Evolutionary conservation across 306 rosid species (phyloP), one percentile per base, ranked within the genome.

Genomic region (Biancaea sappan): DNA sequence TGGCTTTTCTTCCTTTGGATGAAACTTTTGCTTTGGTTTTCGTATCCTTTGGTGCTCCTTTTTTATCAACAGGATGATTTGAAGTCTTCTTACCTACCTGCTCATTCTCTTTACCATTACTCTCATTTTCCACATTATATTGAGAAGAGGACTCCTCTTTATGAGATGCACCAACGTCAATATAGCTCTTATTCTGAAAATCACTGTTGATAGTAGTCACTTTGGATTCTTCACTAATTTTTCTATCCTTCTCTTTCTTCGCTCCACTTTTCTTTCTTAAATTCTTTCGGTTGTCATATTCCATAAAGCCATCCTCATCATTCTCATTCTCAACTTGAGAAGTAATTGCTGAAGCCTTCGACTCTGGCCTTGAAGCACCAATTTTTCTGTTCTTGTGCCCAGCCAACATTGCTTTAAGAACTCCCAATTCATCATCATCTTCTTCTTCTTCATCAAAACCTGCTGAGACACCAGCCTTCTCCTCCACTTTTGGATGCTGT

Each of bases 351-450:
- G 88, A 41, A 31, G 59, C 86, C 71, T 66, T 51, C 54, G 56
- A 62, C 57, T 82, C 87, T 26, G 35, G 74, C 11, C 19, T 51
- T 18, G 72, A 69, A 73, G 86, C 54, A 60, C 41, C 67, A 5
- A 79, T 73, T 79, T 84, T 85, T 78, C 82, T 85, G 75, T 65
- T 85, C 79, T 67, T 88, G 21, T 41, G 83, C 66, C 91, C 92
- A 0, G 88, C 84, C 72, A 88, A 19, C 97, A 89, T 87, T 31
- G 93, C 96, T 83, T 86, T 88, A 48, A 94, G 90, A 61, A 81
- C 69, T 51, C 65, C 82, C 67, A 64, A 66, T 71, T 84, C 91
- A 73, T 83, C 94, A 3, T 77, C 89, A 11, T 79, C 78, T 31
- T 54, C 91, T 4, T 77, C 88, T 7, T 80, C 80, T 34, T 32